Percentiles rank a stretch among this genome's conserved stretches.
Conservation (phyloP, 371 early-diverging fungal genomes). For the Mucor plumbeus region DNA sequence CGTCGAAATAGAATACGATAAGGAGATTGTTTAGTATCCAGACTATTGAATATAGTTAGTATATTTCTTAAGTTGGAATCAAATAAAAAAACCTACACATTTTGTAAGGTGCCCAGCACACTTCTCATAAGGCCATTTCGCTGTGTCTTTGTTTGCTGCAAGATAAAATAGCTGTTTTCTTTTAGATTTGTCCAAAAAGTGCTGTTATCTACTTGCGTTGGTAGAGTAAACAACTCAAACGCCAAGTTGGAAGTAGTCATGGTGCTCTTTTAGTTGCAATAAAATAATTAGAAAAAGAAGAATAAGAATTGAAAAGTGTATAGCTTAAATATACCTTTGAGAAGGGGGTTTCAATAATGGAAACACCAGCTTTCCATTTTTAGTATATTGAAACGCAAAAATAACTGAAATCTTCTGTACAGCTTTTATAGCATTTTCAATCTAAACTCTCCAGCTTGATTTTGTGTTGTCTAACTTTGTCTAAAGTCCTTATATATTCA, state of each 20-base stretch:
- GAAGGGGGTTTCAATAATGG: no score
- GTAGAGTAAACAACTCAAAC: slow-evolving; percentile 48
- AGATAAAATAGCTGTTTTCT: slow-evolving; percentile 65
- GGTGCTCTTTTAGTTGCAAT: background rate
- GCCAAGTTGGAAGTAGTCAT: slow-evolving; percentile 25
- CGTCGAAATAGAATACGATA: slow-evolving; percentile 86
- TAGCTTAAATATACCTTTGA: no score
- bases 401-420: no score
- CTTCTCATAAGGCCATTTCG: slow-evolving; percentile 65
- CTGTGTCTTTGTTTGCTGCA: slow-evolving; percentile 72
- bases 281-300: no score
- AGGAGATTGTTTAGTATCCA: slow-evolving; percentile 94
- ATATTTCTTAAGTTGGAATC: background rate
- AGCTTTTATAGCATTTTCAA: no score
- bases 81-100: slow-evolving; percentile 60
- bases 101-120: slow-evolving; percentile 82
- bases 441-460: no score
- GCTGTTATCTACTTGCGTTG: slow-evolving; percentile 41
- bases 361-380: no score
- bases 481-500: no score
- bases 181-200: slow-evolving; percentile 69
- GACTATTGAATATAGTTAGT: slow-evolving; percentile 36
- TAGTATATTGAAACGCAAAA: no score
- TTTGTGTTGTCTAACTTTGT: no score
- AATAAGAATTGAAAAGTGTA: no score